Conservation (phyloP, 257 asterid genomes). For the Pogostemon cablin region DNA sequence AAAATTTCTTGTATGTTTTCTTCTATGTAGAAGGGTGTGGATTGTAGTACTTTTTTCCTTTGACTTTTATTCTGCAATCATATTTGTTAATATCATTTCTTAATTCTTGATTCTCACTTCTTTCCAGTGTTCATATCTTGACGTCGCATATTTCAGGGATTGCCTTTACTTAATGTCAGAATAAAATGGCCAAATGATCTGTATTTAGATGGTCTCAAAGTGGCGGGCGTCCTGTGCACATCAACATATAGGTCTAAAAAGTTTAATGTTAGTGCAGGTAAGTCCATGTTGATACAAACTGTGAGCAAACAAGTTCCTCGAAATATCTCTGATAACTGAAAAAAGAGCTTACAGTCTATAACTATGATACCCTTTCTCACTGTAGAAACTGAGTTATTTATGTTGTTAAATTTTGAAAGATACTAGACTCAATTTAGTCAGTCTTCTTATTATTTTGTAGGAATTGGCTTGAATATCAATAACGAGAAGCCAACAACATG, state of each 20-base stretch:
- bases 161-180: slow-evolving; percentile 72
- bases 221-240: slow-evolving; percentile 94
- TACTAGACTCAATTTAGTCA: slow-evolving; percentile 14
- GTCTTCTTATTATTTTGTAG: slow-evolving; percentile 41
- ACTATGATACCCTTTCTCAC: slow-evolving; percentile 11
- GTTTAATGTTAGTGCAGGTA: slow-evolving; percentile 93
- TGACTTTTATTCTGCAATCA: slow-evolving; percentile 14
- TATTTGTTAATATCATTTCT: slow-evolving; percentile 26
- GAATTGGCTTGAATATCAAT: slow-evolving; percentile 85
- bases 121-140: slow-evolving; percentile 33
- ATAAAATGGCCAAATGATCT: slow-evolving; percentile 99
- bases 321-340: background rate
- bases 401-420: too few relatives aligned
- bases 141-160: slow-evolving; percentile 61
- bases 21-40: background rate
- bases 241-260: slow-evolving; percentile 81
- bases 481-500: slow-evolving; percentile 81
- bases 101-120: slow-evolving; percentile 19
- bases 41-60: background rate
- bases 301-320: slow-evolving; percentile 19
- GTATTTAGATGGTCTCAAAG: slow-evolving; percentile 83
- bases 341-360: background rate
- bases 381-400: slow-evolving; percentile 19
- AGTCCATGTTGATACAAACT: slow-evolving; percentile 31
- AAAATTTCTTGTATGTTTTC: background rate